These are phyloP conservation scores for Novymonas esmeraldas DNA, from an alignment of 208 protist species.

Conservation along the genomic window DNA sequence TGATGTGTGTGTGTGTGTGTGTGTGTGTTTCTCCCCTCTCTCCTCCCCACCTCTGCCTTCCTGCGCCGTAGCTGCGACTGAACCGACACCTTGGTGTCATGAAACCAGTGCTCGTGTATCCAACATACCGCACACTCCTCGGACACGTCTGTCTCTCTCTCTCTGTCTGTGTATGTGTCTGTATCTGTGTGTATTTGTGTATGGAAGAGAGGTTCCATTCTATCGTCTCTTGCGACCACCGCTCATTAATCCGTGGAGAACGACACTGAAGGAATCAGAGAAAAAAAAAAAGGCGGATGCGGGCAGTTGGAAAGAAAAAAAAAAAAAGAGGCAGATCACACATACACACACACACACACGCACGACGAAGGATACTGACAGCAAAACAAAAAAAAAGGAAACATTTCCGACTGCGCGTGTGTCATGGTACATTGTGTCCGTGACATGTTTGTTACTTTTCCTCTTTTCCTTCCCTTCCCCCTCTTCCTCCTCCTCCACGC, in stretches of 20 bases:
- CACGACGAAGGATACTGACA: neutral
- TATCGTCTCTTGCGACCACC: too few species aligned
- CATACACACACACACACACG: neutral
- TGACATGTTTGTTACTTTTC: conserved; percentile 1
- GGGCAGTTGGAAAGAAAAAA: neutral
- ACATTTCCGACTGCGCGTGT: neutral
- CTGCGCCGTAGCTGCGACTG: too few species aligned
- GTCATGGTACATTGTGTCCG: neutral
- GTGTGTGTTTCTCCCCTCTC: too few species aligned
- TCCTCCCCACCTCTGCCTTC: too few species aligned
- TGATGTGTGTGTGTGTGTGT: too few species aligned
- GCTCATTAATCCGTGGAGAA: neutral
- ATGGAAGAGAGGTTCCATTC: too few species aligned
- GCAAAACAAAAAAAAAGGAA: neutral
- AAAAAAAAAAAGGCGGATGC: neutral
- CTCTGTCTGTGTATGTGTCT: neutral
- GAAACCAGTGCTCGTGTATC: too few species aligned
- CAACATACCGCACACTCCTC: too few species aligned
- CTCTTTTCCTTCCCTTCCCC: conserved; percentile 9
- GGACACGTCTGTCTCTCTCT: too few species aligned
- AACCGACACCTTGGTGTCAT: too few species aligned
- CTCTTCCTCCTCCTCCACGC: neutral
- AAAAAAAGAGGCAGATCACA: neutral
- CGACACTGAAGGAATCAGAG: neutral
- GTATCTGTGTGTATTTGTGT: neutral